Evolutionary conservation across 2,329 filamentous ascomycete genomes (phyloP), one percentile per base, ranked within the genome.

Genomic region (Phoma herbarum): DNA sequence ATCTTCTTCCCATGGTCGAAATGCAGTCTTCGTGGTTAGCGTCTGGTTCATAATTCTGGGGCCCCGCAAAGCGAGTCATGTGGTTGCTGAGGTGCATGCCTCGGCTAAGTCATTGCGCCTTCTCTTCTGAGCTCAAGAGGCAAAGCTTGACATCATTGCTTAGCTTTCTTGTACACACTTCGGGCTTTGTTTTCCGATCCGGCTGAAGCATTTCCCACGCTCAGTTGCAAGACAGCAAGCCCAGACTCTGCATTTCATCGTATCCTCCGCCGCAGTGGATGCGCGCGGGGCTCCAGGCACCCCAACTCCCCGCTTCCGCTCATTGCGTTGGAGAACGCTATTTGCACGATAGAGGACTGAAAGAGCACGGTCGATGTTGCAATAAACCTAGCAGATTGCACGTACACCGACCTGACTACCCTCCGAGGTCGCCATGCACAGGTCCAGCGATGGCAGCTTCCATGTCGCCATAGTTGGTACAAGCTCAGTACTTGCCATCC

Each of bases 1-100:
- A 61, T 33, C 6, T 51, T 61, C 42, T 59, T 58, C 54, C 54
- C 37, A 29, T 25, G 25, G 25, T 45, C 23, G 22, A 31, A 26
- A 29, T 22, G 16, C 11, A 48, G 37, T 26, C 16, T 18, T 35
- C 49, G 12, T 29, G 53, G 53, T 55, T 60, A 60, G 50, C 47
- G 43, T 43, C 39, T 37, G 8, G 12, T 26, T 52, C 8, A 41
- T 7, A 31, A 52, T 31, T 49, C 39, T 25, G 60, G 57, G 60
- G 53, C 60, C 60, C 60, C 60, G 60, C 60, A 47, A 58, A 52
- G 28, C 50, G 52, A 50, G 52, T 56, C 47, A 57, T 46, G 41
- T 25, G 16, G 31, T 28, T n/a, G 22, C 23, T 26, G 11, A 9
- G 23, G 31, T 25, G 35, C 18, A 23, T 23, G 44, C 52, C 31